Base-by-base conservation (phyloP, 2,329 filamentous ascomycete species). In the Myriosclerotinia curreyana region DNA sequence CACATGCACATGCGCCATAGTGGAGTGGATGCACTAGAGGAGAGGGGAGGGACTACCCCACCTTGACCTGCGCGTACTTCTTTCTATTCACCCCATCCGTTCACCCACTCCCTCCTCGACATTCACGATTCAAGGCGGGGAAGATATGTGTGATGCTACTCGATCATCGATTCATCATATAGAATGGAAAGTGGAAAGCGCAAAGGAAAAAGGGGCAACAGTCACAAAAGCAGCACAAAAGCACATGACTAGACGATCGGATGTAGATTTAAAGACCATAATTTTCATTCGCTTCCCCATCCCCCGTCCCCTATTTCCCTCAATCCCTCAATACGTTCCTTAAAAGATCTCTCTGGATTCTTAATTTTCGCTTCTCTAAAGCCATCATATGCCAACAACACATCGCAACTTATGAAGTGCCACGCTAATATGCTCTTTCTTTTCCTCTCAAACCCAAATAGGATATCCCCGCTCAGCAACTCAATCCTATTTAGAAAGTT, bases 341-440 rank as follows among this genome's bases (percentile, higher is more conserved):
- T 34, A 15, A 44, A 56, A 56, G 40, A 56, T 56, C 20, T 34
- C 40, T 46, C 31, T 56, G 25, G 54, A 40, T 56, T 56, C 25
- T 25, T 31, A 6, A 31, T 31, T 31, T 31, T 31, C 40, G 54
- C 54, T 56, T 56, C 25, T 25, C 54, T 56, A 56, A 42, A 42
- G 25, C 25, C 44, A 44, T 44, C 54, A 56, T 44, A 34, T 56
- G 40, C 25, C 34, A 56, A 56, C 54, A n/a, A 31, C 54, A 56
- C 28, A 56, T 46, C 25, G 54, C 40, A 22, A 46, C 25, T 31
- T 34, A 31, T 7, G n/a, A 17, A 56, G 22, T 56, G 40, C 54
- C 42, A 46, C 44, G 40, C 54, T 46, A 22, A 25, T 22, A 31
- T 56, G 25, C 54, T 46, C 22, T n/a, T n/a, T 46, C 25, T 7